Percentiles rank a stretch among this genome's conserved stretches.
Conservation (phyloP, 2,329 filamentous ascomycete genomes). For the Penicillium sp. region DNA sequence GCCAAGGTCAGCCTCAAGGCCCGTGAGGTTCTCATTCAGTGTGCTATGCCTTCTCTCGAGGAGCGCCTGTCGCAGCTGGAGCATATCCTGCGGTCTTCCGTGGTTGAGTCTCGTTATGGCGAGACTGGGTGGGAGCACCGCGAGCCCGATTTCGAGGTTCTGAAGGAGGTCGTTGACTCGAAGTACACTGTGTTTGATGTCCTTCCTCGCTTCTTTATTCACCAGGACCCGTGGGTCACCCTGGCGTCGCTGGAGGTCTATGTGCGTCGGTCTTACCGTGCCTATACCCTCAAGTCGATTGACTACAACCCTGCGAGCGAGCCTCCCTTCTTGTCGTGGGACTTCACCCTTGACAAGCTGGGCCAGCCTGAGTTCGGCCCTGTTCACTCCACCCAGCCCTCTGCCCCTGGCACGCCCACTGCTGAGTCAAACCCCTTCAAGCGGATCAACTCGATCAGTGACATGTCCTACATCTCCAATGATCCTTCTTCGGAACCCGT, state of each 20-base stretch:
- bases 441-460: slow-evolving; percentile 90
- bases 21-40: slow-evolving; percentile 95
- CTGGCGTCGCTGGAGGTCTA: slow-evolving; percentile 94
- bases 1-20: slow-evolving; percentile 97
- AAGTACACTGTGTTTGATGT: slow-evolving; percentile 99
- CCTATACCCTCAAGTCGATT: slow-evolving; percentile 84
- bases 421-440: slow-evolving; percentile 64
- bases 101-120: slow-evolving; percentile 94
- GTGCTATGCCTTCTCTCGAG: slow-evolving; percentile 90
- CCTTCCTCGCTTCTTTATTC: slow-evolving; percentile 88
- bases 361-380: slow-evolving; percentile 88
- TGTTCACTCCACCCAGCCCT: slow-evolving; percentile 70
- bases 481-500: slow-evolving; percentile 69
- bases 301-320: slow-evolving; percentile 73
- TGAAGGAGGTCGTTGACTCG: slow-evolving; percentile 98
- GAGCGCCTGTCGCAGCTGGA: slow-evolving; percentile 97
- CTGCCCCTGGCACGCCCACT: slow-evolving; percentile 74
- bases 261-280: slow-evolving; percentile 92
- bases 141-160: slow-evolving; percentile 81
- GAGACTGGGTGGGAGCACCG: slow-evolving; percentile 96
- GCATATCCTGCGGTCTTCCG: slow-evolving; percentile 92
- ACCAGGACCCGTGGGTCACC: slow-evolving; percentile 91
- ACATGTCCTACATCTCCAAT: slow-evolving; percentile 83
- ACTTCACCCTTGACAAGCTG: slow-evolving; percentile 91
- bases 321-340: slow-evolving; percentile 83